A percentile compares a stretch with the other conserved stretches of the same genome.
Conservation (phyloP, 148 eudicot species). For the Polygonum aviculare region DNA sequence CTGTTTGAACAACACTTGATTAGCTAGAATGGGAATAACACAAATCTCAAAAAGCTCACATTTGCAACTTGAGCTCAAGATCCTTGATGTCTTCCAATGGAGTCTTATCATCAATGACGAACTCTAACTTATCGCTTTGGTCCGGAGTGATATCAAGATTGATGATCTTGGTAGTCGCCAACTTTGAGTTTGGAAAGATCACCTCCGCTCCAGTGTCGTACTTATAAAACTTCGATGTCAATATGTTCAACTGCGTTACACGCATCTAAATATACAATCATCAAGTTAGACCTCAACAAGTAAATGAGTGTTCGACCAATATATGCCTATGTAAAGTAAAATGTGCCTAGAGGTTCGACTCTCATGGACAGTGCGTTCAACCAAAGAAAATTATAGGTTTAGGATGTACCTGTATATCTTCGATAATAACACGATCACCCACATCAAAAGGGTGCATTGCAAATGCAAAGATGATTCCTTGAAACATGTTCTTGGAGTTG, state of each 20-base stretch:
- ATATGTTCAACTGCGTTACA: conserved; percentile 9
- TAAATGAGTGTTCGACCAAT: too few relatives aligned
- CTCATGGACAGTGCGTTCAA: too few relatives aligned
- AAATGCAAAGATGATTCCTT: conserved; percentile 39
- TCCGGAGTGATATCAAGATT: not conserved
- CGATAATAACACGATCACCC: conserved; percentile 36
- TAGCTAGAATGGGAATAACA: too few relatives aligned
- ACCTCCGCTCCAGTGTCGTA: not conserved
- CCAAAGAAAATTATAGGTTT: too few relatives aligned
- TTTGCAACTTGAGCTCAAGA: not conserved
- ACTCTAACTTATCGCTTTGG: conserved; percentile 5
- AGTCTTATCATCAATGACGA: not conserved
- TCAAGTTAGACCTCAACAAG: too few relatives aligned
- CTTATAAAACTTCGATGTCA: not conserved
- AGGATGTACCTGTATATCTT: conserved; percentile 14
- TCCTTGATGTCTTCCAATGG: not conserved
- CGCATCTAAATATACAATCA: not conserved
- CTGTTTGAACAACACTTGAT: too few relatives aligned
- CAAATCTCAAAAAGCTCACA: not conserved
- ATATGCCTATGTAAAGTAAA: too few relatives aligned
- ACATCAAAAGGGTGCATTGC: conserved; percentile 46
- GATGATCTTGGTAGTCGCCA: not conserved
- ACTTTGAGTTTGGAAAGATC: conserved; percentile 10
- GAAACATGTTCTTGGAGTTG: conserved; percentile 32
- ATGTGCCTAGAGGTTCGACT: too few relatives aligned